Base-by-base conservation (phyloP, 2,329 filamentous ascomycete species). In the Penicillium janthinellum region DNA sequence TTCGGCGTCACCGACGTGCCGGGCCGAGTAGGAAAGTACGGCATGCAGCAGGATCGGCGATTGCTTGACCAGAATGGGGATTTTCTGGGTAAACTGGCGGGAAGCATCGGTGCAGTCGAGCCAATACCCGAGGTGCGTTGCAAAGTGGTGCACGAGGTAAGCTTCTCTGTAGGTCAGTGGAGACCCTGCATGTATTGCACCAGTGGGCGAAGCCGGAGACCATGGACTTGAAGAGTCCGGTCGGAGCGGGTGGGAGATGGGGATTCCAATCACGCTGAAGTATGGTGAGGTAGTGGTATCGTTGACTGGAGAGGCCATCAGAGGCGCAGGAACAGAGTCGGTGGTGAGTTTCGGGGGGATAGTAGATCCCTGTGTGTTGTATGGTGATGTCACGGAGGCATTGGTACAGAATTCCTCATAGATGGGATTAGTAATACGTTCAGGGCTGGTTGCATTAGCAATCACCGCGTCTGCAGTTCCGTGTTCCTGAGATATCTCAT, bases 21-120 rank as follows among this genome's bases (percentile, higher is more conserved):
- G 54, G n/a, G 58, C 53, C 48, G 58, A 39, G 22, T 60, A 60
- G 14, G 58, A 60, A 48, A 60, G 54, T 20, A 60, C 58, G 11
- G 58, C 58, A 57, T 60, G 41, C 22, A 60, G 58, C 48, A 60
- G 39, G 41, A 57, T 57, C 34, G 58, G 54, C 41, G 58, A 60
- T 52, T 56, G 37, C 47, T 60, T 56, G 22, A 60, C 58, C 54
- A 60, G 54, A 20, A 54, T 39, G 53, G 58, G 58, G 10, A 57
- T 57, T 42, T 60, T 60, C 31, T 54, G 58, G 20, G 54, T 60
- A 42, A 60, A 60, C 54, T 60, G 58, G n/a, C 54, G 58, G 22
- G 58, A 57, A n/a, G 58, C 58, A 12, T 60, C 58, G 35, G 58
- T 60, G 41, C 58, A 60, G 54, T 60, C 58, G n/a, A 60, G 58